These are phyloP conservation scores for Leccinum fibrillosum DNA, from an alignment of 768 basidiomycete species.

Conservation along the genomic window DNA sequence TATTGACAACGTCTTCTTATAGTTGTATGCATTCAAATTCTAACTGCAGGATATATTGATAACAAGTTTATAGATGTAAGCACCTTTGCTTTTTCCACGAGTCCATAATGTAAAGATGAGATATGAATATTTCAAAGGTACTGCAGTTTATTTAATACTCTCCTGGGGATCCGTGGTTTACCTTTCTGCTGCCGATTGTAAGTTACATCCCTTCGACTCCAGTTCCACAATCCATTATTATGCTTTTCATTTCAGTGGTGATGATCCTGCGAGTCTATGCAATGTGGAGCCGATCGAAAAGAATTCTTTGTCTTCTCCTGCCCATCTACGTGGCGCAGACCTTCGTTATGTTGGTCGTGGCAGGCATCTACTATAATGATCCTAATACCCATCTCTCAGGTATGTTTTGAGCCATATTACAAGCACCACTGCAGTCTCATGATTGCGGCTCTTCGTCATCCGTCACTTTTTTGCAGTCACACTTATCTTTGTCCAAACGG, in stretches of 20 bases:
- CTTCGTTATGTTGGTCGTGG: background rate
- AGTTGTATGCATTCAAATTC: background rate
- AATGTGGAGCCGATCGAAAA: constrained; percentile 11
- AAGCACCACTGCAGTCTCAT: background rate
- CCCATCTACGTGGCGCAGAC: background rate
- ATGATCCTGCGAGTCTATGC: constrained; percentile 16
- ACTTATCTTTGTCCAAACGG: background rate
- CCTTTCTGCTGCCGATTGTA: constrained; percentile 10
- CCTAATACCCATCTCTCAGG: constrained; percentile 2
- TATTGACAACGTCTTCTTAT: background rate
- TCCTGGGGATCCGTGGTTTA: constrained; percentile 8
- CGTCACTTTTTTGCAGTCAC: background rate
- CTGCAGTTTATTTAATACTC: background rate
- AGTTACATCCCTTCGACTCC: background rate
- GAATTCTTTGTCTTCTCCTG: constrained; percentile 2
- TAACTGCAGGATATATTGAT: background rate
- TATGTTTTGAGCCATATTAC: background rate
- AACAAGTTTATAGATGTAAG: constrained; percentile 12
- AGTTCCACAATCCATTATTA: background rate
- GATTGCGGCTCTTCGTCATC: background rate
- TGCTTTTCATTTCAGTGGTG: background rate
- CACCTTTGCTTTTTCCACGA: background rate
- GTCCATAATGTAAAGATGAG: background rate
- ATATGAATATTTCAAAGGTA: background rate
- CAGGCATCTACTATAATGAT: constrained; percentile 2